Percentiles rank a stretch among this genome's conserved stretches.
phyloP scores from a whole-genome alignment of 164 flowering plant genomes.

The Aristolochia californica region DNA sequence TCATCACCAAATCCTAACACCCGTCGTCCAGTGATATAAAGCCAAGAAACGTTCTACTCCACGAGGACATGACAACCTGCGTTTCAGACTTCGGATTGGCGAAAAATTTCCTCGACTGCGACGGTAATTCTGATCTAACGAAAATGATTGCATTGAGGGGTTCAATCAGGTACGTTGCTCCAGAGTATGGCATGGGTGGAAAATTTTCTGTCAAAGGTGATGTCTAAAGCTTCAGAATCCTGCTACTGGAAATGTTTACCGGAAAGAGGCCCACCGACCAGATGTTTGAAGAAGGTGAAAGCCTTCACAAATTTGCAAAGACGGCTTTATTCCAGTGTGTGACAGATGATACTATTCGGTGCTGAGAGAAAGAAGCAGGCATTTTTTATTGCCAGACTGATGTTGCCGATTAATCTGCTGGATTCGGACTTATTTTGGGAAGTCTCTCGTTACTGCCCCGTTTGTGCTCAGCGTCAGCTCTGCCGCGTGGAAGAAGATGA shows the following conservation, averaged over 20 bases:
- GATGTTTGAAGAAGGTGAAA: slow-evolving; percentile 19
- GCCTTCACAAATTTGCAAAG: slow-evolving; percentile 11
- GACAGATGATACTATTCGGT: too few relatives aligned
- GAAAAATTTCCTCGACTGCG: background rate
- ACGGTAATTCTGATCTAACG: background rate
- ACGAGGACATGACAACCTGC: slow-evolving; percentile 11
- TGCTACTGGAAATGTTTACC: slow-evolving; percentile 14
- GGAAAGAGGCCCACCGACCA: slow-evolving; percentile 15
- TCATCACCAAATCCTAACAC: slow-evolving; percentile 15
- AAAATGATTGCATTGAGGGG: slow-evolving; percentile 5
- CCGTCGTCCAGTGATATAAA: slow-evolving; percentile 15
- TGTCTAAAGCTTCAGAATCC: slow-evolving; percentile 13
- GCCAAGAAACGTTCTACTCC: slow-evolving; percentile 20
- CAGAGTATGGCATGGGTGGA: slow-evolving; percentile 17
- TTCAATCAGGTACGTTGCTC: slow-evolving; percentile 18
- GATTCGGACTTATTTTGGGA: too few relatives aligned
- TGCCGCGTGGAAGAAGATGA: too few relatives aligned
- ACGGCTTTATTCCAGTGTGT: slow-evolving; percentile 19
- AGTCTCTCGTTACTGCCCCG: too few relatives aligned
- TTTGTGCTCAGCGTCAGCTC: too few relatives aligned
- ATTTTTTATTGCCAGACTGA: too few relatives aligned
- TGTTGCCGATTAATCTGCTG: too few relatives aligned
- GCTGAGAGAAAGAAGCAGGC: too few relatives aligned
- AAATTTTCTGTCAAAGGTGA: slow-evolving; percentile 9
- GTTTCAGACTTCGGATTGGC: slow-evolving; percentile 18